Percentiles rank a stretch among this genome's conserved stretches.
These are phyloP conservation scores for Capsicum pubescens DNA, from an alignment of 257 asterid genomes.

Conservation along the genomic window DNA sequence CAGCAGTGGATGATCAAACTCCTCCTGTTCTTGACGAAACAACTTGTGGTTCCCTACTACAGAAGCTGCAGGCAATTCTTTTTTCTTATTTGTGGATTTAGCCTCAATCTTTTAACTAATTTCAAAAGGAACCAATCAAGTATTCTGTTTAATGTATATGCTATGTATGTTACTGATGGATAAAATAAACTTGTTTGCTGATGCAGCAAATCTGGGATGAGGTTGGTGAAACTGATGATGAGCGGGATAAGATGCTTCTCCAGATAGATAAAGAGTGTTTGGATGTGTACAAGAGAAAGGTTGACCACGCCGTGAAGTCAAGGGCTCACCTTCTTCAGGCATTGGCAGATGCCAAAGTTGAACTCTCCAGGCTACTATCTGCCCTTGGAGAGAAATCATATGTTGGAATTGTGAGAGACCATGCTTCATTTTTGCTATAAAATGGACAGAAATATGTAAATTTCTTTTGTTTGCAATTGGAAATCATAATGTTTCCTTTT, in stretches of 20 bases:
- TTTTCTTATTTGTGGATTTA: neutral
- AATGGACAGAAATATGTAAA: neutral
- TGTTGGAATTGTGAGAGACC: conserved; percentile 69
- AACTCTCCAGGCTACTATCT: conserved; percentile 79
- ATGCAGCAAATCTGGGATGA: conserved; percentile 96
- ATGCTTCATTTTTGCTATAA: conserved; percentile 5
- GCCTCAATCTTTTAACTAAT: conserved; percentile 16
- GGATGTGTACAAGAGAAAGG: conserved; percentile 92
- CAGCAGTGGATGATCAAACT: conserved; percentile 61
- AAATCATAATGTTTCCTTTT: neutral
- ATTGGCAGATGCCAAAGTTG: conserved; percentile 88
- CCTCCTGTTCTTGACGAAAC: conserved; percentile 54
- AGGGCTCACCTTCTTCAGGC: conserved; percentile 85
- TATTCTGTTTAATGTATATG: neutral
- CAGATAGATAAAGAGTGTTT: conserved; percentile 92
- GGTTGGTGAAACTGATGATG: conserved; percentile 91
- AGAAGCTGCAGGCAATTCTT: conserved; percentile 76
- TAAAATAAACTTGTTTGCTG: conserved; percentile 28
- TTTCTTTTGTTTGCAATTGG: neutral
- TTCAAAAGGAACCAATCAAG: conserved; percentile 27
- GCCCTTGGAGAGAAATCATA: conserved; percentile 87
- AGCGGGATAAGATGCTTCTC: conserved; percentile 83
- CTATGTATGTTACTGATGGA: neutral
- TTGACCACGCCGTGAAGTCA: conserved; percentile 86
- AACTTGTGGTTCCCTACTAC: conserved; percentile 80